A percentile compares a stretch with the other conserved stretches of the same genome.
Evolutionary conservation across 2,329 filamentous ascomycete genomes (phyloP).

Genomic region (Xylaria sp.): DNA sequence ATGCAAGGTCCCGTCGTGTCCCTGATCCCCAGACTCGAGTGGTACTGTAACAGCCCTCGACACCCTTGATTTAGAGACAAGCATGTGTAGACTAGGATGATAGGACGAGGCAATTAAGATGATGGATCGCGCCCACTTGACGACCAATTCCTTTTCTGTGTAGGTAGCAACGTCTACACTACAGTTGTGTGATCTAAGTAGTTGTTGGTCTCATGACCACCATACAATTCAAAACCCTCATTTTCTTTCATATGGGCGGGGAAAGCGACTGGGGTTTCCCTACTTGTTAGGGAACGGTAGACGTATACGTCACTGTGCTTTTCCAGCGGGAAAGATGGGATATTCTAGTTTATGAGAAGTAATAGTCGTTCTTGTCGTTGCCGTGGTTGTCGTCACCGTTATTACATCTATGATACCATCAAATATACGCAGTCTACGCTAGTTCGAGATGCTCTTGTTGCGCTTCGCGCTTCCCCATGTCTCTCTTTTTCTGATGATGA

Average conservation of each 20-base stretch:
- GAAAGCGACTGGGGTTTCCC: neutral
- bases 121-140: neutral
- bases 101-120: slow-evolving; percentile 2
- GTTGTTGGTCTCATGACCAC: neutral
- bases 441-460: neutral
- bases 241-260: neutral
- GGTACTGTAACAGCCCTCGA: slow-evolving; percentile 1
- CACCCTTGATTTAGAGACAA: neutral
- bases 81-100: neutral
- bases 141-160: neutral
- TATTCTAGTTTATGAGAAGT: neutral
- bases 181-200: neutral
- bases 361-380: too few species aligned
- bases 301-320: neutral
- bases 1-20: slow-evolving; percentile 21
- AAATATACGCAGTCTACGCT: neutral
- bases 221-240: neutral
- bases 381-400: neutral
- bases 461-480: neutral
- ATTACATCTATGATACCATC: neutral
- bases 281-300: neutral
- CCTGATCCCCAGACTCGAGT: slow-evolving; percentile 23
- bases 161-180: too few species aligned
- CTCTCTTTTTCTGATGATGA: slow-evolving; percentile 16
- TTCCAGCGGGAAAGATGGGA: neutral